phyloP scores from a whole-genome alignment of 176 grass and related monocot genomes.

The Juncus inflexus region DNA sequence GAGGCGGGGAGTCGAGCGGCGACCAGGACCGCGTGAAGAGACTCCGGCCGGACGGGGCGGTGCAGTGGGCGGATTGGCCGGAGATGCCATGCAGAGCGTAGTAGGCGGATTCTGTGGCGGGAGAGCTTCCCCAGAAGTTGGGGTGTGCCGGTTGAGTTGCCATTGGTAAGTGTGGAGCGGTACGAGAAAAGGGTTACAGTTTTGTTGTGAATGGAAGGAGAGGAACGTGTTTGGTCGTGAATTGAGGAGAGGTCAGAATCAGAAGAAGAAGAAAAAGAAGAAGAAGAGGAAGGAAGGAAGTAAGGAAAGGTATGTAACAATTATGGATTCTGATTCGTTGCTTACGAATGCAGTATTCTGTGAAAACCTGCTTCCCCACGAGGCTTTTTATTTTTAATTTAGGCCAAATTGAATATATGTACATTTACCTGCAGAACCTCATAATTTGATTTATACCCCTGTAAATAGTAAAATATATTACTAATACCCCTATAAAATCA shows the following conservation, averaged over 20 bases:
- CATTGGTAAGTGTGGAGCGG: slow-evolving; percentile 35
- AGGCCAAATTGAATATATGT: too few relatives aligned
- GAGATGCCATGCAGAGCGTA: slow-evolving; percentile 55
- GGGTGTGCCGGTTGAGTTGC: slow-evolving; percentile 22
- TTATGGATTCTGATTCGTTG: too few relatives aligned
- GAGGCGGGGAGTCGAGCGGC: slow-evolving; percentile 21
- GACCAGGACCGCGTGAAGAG: slow-evolving; percentile 77
- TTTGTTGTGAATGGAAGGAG: background rate
- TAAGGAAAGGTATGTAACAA: too few relatives aligned
- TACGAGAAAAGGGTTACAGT: background rate
- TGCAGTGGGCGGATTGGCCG: slow-evolving; percentile 46
- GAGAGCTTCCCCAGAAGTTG: slow-evolving; percentile 76
- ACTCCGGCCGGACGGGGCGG: slow-evolving; percentile 31
- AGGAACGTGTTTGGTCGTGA: background rate
- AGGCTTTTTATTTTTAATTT: too few relatives aligned
- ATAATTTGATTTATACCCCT: too few relatives aligned
- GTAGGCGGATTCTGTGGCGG: slow-evolving; percentile 57
- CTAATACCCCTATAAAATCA: too few relatives aligned
- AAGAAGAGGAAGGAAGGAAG: too few relatives aligned
- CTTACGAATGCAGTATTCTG: too few relatives aligned
- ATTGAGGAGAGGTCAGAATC: background rate
- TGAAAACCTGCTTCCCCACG: too few relatives aligned
- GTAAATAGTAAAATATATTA: too few relatives aligned
- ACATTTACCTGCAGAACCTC: too few relatives aligned
- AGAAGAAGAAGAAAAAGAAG: background rate